These are phyloP conservation scores for Phytophthora cryptogea DNA, from an alignment of 352 stramenopile genomes.

Conservation along the genomic window DNA sequence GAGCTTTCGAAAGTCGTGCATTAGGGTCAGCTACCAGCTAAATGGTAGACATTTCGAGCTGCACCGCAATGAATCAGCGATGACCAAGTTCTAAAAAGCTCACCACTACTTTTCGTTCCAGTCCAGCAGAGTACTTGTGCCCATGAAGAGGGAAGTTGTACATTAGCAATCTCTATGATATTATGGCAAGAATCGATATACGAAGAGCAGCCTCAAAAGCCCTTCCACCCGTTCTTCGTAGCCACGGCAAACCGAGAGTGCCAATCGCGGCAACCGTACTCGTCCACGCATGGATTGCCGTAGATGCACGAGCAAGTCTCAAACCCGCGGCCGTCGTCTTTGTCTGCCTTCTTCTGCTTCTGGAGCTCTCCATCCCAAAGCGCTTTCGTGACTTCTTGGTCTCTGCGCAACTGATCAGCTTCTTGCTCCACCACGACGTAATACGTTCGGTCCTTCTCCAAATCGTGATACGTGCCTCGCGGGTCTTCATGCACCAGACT, in stretches of 20 bases:
- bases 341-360: conserved; percentile 36
- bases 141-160: no score
- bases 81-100: background rate
- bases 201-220: conserved; percentile 48
- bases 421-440: conserved; percentile 87
- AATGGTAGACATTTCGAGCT: conserved; percentile 7
- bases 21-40: conserved; percentile 17
- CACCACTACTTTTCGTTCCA: no score
- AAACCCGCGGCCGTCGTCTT: conserved; percentile 69
- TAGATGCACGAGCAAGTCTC: conserved; percentile 91
- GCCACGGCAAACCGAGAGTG: conserved; percentile 83
- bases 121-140: no score
- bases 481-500: conserved; percentile 74
- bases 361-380: conserved; percentile 47
- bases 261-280: conserved; percentile 92
- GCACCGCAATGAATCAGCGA: conserved; percentile 6
- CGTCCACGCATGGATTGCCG: conserved; percentile 89
- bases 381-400: conserved; percentile 67
- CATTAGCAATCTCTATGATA: no score
- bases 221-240: conserved; percentile 90
- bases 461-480: conserved; percentile 64
- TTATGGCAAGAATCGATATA: background rate
- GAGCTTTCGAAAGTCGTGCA: conserved; percentile 24
- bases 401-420: conserved; percentile 62
- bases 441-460: conserved; percentile 73